These are phyloP conservation scores for Chaetoscypha palmicola DNA, from an alignment of 2,329 filamentous ascomycete genomes.

Conservation along the genomic window DNA sequence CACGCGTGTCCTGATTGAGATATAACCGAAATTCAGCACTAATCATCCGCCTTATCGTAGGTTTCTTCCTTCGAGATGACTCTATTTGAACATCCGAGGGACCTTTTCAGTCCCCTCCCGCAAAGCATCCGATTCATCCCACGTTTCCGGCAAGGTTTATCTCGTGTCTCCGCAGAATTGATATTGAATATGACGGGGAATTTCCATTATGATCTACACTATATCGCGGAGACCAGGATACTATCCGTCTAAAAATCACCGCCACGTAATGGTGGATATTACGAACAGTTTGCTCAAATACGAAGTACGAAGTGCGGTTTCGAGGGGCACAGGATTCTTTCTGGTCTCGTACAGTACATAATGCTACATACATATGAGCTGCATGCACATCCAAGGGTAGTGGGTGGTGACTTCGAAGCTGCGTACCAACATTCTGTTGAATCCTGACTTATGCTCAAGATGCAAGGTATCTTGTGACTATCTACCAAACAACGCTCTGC, in stretches of 20 bases:
- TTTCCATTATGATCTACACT: not conserved
- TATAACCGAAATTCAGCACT: not conserved
- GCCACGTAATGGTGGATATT: no score
- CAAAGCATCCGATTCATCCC: no score
- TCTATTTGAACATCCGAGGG: not conserved
- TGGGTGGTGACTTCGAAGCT: no score
- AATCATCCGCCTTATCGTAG: not conserved
- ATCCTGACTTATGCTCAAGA: no score
- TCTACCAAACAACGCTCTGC: no score
- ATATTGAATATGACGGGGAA: not conserved
- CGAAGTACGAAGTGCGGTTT: not conserved
- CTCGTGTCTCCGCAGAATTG: not conserved
- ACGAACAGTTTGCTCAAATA: not conserved
- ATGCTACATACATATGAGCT: not conserved
- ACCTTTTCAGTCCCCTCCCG: not conserved
- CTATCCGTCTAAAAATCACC: not conserved
- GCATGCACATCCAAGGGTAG: not conserved
- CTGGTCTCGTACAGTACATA: not conserved
- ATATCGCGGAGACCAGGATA: not conserved
- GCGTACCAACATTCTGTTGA: no score
- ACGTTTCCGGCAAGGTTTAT: not conserved
- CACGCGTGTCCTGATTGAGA: not conserved
- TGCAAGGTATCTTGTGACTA: no score
- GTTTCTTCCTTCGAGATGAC: not conserved
- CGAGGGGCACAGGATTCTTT: not conserved